These are phyloP conservation scores for Penicillium sp. DNA, from an alignment of 2,329 filamentous ascomycete species.

Conservation along the genomic window DNA sequence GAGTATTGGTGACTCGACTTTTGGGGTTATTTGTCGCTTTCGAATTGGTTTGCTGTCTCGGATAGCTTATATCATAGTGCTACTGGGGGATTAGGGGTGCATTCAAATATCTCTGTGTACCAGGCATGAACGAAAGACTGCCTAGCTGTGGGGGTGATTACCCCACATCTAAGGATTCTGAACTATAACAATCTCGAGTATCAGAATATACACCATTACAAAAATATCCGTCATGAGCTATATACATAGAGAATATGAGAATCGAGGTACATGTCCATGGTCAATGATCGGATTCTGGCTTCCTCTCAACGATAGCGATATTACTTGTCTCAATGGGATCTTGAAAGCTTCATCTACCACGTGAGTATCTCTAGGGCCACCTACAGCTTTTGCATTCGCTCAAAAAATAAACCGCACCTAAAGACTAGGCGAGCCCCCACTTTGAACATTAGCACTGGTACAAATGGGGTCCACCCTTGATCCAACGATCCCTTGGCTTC, in stretches of 20 bases:
- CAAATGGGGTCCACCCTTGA: background rate
- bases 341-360: background rate
- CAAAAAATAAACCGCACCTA: background rate
- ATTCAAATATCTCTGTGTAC: background rate
- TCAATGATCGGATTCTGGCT: background rate
- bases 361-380: background rate
- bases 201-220: background rate
- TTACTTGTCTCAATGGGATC: background rate
- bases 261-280: background rate
- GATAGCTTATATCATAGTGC: background rate
- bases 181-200: background rate
- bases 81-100: background rate
- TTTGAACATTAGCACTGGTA: background rate
- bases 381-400: too few species aligned
- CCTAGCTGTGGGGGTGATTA: background rate
- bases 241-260: background rate
- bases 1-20: background rate
- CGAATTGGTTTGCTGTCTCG: background rate
- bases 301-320: background rate
- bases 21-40: background rate
- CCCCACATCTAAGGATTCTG: background rate
- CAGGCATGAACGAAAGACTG: background rate
- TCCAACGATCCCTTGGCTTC: background rate
- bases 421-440: background rate
- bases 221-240: background rate